Percentiles rank a stretch among this genome's conserved stretches.
phyloP scores from a whole-genome alignment of 768 basidiomycete species.

The Podaxis sp. region DNA sequence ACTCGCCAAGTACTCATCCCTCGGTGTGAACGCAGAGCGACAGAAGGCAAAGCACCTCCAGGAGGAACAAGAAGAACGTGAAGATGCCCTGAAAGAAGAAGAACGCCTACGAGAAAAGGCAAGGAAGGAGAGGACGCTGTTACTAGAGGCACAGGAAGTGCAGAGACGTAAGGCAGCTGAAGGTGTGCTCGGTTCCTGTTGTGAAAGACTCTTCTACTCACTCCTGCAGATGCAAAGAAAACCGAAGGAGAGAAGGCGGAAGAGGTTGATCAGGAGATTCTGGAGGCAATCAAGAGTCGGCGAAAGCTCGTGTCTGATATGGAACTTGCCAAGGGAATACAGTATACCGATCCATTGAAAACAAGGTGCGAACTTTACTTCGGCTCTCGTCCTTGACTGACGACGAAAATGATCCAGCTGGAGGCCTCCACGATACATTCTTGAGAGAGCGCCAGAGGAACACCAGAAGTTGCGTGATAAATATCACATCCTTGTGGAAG shows the following conservation, averaged over 20 bases:
- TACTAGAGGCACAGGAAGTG: constrained; percentile 95
- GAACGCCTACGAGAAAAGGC: constrained; percentile 72
- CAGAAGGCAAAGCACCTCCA: constrained; percentile 46
- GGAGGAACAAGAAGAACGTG: constrained; percentile 68
- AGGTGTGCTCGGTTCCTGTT: constrained; percentile 42
- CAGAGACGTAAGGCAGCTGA: constrained; percentile 80
- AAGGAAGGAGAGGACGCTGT: constrained; percentile 81
- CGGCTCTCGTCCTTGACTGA: constrained; percentile 4
- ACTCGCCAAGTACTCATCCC: constrained; percentile 70
- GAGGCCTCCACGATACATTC: constrained; percentile 83
- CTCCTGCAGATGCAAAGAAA: constrained; percentile 72
- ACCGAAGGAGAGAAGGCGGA: constrained; percentile 81
- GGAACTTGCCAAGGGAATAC: constrained; percentile 91
- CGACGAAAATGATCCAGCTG: constrained; percentile 52
- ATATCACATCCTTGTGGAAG: constrained; percentile 93
- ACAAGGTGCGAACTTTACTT: constrained; percentile 57
- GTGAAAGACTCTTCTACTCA: constrained; percentile 4
- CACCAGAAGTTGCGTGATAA: constrained; percentile 80
- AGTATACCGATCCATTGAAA: constrained; percentile 83
- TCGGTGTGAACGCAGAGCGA: constrained; percentile 55
- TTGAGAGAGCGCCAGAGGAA: constrained; percentile 66
- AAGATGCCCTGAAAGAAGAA: constrained; percentile 79
- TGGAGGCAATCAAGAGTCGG: constrained; percentile 88
- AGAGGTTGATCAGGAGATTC: constrained; percentile 87
- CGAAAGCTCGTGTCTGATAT: constrained; percentile 90